Percentiles rank a stretch among this genome's conserved stretches.
Evolutionary conservation across 305 asterid species (phyloP).

Genomic region (Striga hermonthica): DNA sequence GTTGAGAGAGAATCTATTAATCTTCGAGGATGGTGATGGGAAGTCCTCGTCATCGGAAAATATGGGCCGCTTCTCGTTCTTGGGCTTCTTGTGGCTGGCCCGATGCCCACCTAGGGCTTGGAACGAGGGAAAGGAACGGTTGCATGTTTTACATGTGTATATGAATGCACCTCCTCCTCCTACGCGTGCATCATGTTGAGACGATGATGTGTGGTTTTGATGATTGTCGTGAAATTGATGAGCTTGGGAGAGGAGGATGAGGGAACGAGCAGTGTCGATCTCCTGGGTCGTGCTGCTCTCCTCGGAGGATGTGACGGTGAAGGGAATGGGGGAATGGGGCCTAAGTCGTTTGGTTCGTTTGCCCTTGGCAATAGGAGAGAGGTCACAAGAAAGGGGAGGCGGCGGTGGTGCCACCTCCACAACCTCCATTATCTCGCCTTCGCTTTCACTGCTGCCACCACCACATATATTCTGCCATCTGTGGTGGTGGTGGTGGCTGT

Average conservation of each 20-base stretch:
- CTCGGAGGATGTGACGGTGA: conserved; percentile 44
- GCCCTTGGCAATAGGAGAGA: conserved; percentile 61
- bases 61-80: conserved; percentile 36
- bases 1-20: conserved; percentile 32
- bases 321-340: conserved; percentile 64
- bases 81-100: conserved; percentile 78
- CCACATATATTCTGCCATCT: conserved; percentile 18
- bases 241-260: conserved; percentile 62
- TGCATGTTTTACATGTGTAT: conserved; percentile 83
- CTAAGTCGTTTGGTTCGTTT: conserved; percentile 70
- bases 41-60: conserved; percentile 59
- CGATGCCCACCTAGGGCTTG: conserved; percentile 95
- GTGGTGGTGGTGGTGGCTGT: not conserved
- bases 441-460: conserved; percentile 31
- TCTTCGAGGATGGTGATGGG: conserved; percentile 32
- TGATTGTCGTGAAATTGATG: not conserved
- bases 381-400: conserved; percentile 35
- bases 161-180: conserved; percentile 32
- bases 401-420: conserved; percentile 33
- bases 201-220: not conserved
- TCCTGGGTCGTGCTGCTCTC: conserved; percentile 67
- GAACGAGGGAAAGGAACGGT: conserved; percentile 62
- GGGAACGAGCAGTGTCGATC: conserved; percentile 67
- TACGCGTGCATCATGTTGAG: not conserved
- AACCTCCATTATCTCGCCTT: conserved; percentile 41